These are phyloP conservation scores for Syncephalastrum sp. DNA, from an alignment of 371 early-diverging fungal species.

Conservation along the genomic window DNA sequence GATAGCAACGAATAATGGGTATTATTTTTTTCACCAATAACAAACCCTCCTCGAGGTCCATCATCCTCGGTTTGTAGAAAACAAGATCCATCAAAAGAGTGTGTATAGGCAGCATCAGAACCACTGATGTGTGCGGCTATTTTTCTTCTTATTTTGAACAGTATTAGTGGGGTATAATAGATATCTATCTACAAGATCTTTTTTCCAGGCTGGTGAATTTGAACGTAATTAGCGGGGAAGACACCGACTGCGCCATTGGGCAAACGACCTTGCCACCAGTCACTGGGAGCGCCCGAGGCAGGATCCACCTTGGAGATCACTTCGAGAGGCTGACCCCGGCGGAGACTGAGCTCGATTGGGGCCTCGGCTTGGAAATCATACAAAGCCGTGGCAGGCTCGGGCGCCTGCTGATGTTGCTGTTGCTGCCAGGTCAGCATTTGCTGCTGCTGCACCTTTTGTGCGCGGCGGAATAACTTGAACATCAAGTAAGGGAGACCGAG, in stretches of 20 bases:
- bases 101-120: too few relatives aligned
- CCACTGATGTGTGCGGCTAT: too few relatives aligned
- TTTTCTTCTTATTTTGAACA: too few relatives aligned
- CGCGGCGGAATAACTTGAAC: conserved; percentile 71
- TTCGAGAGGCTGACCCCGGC: conserved; percentile 86
- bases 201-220: conserved; percentile 1
- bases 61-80: too few relatives aligned
- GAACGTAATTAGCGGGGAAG: conserved; percentile 91
- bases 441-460: conserved; percentile 39
- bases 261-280: conserved; percentile 93
- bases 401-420: conserved; percentile 28
- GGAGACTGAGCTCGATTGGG: conserved; percentile 77
- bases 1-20: too few relatives aligned
- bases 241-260: conserved; percentile 82
- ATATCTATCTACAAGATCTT: too few relatives aligned
- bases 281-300: conserved; percentile 62
- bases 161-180: too few relatives aligned
- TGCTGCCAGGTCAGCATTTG: conserved; percentile 33
- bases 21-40: too few relatives aligned
- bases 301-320: conserved; percentile 77
- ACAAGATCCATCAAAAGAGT: too few relatives aligned
- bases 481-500: conserved; percentile 91
- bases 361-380: conserved; percentile 82
- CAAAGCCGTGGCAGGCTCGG: conserved; percentile 88
- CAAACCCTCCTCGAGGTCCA: too few relatives aligned